These are phyloP conservation scores for Diaporthe ampelina DNA, from an alignment of 2,329 filamentous ascomycete species.

Conservation along the genomic window DNA sequence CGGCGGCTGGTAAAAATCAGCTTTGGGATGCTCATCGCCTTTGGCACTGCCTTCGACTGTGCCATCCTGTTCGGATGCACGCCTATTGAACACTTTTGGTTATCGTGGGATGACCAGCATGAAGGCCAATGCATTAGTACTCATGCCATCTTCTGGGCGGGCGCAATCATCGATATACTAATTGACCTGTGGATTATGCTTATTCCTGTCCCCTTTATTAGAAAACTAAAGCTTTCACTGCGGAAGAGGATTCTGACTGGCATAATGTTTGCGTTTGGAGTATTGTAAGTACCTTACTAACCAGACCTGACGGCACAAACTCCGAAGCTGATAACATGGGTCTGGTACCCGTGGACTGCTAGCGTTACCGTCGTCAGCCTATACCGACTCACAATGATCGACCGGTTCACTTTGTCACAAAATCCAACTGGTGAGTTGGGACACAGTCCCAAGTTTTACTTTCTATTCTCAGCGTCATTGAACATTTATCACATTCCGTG, in stretches of 20 bases:
- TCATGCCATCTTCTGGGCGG: constrained; percentile 10
- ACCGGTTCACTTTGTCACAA: constrained; percentile 3
- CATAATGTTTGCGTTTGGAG: constrained; percentile 8
- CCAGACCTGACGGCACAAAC: neutral
- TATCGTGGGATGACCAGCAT: neutral
- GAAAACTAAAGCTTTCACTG: neutral
- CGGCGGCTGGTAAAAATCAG: neutral
- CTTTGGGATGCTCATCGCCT: neutral
- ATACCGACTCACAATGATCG: constrained; percentile 26
- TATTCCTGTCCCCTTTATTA: neutral
- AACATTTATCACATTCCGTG: neutral
- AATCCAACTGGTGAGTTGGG: constrained; percentile 30
- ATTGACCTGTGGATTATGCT: constrained; percentile 24
- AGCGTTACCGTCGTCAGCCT: constrained; percentile 27
- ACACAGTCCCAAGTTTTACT: neutral
- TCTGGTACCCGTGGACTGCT: neutral
- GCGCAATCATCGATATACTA: neutral
- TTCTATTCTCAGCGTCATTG: too few relatives aligned
- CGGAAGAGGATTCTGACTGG: constrained; percentile 21
- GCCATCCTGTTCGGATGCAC: neutral
- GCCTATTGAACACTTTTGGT: constrained; percentile 14
- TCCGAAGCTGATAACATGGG: neutral
- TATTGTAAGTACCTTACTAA: neutral
- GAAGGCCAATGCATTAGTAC: neutral
- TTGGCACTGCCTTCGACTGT: neutral